phyloP scores from a whole-genome alignment of 1,284 basidiomycete genomes.

The Chondrostereum purpureum region DNA sequence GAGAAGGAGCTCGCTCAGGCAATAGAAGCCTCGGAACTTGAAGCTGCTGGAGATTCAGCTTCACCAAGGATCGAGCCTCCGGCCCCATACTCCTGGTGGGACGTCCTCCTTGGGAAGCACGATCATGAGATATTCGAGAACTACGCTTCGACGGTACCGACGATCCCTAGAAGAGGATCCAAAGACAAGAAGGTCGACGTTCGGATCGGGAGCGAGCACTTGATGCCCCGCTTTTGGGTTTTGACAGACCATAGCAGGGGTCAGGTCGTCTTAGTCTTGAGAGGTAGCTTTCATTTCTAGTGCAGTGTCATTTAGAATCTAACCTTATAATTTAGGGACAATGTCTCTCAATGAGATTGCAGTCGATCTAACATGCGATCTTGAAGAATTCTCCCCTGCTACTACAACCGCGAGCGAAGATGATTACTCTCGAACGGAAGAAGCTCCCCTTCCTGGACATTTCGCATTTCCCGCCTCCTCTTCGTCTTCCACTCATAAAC shows the following conservation, averaged over 20 bases:
- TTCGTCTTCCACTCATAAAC: background rate
- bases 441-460: constrained; percentile 24
- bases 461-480: constrained; percentile 15
- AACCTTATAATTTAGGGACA: constrained; percentile 40
- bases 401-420: constrained; percentile 26
- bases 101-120: constrained; percentile 66
- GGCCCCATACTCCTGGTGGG: constrained; percentile 68
- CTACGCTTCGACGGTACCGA: constrained; percentile 31
- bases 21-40: constrained; percentile 62
- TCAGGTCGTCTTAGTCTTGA: constrained; percentile 69
- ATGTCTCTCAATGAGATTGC: constrained; percentile 80
- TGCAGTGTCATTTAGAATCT: constrained; percentile 1
- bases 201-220: constrained; percentile 56
- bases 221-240: constrained; percentile 79
- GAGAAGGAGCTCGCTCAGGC: constrained; percentile 56
- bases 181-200: constrained; percentile 25
- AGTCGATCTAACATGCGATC: constrained; percentile 75
- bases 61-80: constrained; percentile 26
- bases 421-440: constrained; percentile 23
- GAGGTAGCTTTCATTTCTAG: constrained; percentile 39
- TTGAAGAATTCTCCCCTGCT: constrained; percentile 57
- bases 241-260: constrained; percentile 66
- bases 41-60: constrained; percentile 40
- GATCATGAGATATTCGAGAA: constrained; percentile 73
- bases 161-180: constrained; percentile 19